A percentile compares a stretch with the other conserved stretches of the same genome.
phyloP scores from a whole-genome alignment of 805 yeast species.

The Ogataea thermomethanolica region DNA sequence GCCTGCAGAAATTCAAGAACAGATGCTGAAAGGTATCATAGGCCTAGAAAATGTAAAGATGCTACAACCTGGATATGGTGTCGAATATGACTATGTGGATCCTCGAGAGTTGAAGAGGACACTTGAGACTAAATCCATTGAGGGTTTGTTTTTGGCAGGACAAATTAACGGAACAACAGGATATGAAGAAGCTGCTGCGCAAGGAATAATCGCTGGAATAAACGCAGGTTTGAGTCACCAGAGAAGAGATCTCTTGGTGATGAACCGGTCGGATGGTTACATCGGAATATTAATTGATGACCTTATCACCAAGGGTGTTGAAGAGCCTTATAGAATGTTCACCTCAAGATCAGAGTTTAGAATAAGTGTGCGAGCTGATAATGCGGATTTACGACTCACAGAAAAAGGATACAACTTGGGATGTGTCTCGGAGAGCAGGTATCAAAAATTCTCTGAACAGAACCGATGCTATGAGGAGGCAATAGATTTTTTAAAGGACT shows the following conservation, averaged over 20 bases:
- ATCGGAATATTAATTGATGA: slow-evolving; percentile 93
- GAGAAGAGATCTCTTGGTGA: slow-evolving; percentile 41
- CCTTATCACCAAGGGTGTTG: slow-evolving; percentile 89
- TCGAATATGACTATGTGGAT: slow-evolving; percentile 93
- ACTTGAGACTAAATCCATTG: slow-evolving; percentile 74
- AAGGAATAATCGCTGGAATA: slow-evolving; percentile 92
- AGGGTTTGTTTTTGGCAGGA: slow-evolving; percentile 87
- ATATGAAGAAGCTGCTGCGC: slow-evolving; percentile 98
- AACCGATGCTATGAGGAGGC: slow-evolving; percentile 41
- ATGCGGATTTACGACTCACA: slow-evolving; percentile 86
- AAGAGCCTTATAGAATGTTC: slow-evolving; percentile 97
- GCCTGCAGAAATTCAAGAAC: slow-evolving; percentile 88
- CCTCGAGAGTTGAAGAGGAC: slow-evolving; percentile 81
- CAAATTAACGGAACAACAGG: slow-evolving; percentile 99
- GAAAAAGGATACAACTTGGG: slow-evolving; percentile 63
- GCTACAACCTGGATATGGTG: slow-evolving; percentile 98
- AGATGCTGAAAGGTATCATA: slow-evolving; percentile 70
- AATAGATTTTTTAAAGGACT: slow-evolving; percentile 41
- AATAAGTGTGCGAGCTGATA: slow-evolving; percentile 85
- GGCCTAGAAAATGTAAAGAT: slow-evolving; percentile 88
- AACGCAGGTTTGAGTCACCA: slow-evolving; percentile 73
- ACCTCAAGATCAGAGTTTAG: slow-evolving; percentile 95
- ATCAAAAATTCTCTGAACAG: slow-evolving; percentile 45
- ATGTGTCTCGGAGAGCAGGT: slow-evolving; percentile 59
- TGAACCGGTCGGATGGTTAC: slow-evolving; percentile 81